These are phyloP conservation scores for Eucalyptus pauciflora DNA, from an alignment of 345 rosid genomes.

Conservation along the genomic window DNA sequence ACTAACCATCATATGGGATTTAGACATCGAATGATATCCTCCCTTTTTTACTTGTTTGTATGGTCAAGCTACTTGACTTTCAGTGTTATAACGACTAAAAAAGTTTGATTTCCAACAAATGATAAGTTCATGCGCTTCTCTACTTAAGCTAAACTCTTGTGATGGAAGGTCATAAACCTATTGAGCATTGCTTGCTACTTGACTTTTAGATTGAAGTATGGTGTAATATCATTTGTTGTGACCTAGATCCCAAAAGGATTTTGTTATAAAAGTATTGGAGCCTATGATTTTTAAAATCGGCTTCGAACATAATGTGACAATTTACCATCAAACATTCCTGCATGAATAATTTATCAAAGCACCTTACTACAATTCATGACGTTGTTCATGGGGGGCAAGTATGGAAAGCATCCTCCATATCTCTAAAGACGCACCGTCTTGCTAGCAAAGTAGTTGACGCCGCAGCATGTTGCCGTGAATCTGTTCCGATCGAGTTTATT, in stretches of 20 bases:
- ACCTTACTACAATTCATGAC: not conserved
- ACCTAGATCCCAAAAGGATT: not conserved
- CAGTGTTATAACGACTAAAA: not conserved
- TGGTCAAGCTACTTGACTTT: not conserved
- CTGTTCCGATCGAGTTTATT: not conserved
- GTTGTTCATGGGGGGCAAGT: not conserved
- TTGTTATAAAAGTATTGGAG: not conserved
- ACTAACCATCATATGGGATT: not conserved
- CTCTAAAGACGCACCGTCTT: not conserved
- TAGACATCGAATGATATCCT: not conserved
- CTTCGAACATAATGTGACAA: not conserved
- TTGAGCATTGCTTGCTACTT: not conserved
- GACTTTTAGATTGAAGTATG: not conserved
- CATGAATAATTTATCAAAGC: not conserved
- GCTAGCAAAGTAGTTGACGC: not conserved
- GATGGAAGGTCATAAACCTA: not conserved
- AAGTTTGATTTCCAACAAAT: not conserved
- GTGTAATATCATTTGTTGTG: not conserved
- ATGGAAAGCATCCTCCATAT: not conserved
- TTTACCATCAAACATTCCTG: not conserved
- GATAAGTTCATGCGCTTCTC: not conserved
- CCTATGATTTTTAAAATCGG: not conserved
- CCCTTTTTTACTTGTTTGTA: not conserved
- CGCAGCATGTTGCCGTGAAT: not conserved
- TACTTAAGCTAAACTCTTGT: accelerated